Evolutionary conservation across 2,329 filamentous ascomycete species (phyloP).

Genomic region (Lasiodiplodia citricola): DNA sequence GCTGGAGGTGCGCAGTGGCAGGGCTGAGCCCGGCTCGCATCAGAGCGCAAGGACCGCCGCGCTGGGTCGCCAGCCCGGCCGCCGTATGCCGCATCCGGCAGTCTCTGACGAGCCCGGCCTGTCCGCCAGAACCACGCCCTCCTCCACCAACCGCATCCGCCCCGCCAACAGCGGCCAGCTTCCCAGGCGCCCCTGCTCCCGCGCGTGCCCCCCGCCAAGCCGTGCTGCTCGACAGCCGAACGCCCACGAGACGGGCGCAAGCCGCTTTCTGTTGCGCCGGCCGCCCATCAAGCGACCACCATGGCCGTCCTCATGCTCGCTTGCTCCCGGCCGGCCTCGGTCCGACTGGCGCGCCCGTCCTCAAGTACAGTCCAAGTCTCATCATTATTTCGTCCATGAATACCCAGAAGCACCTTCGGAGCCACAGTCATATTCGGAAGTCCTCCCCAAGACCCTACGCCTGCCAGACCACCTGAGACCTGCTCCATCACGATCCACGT

Average conservation of each 20-base stretch:
- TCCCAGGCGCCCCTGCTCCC: constrained; percentile 3
- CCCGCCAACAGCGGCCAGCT: background rate
- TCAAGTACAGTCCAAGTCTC: constrained; percentile 14
- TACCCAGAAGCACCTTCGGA: constrained; percentile 4
- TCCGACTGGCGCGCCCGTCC: constrained; percentile 10
- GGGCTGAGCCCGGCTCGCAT: constrained; percentile 3
- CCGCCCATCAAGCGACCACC: background rate
- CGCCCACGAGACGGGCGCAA: background rate
- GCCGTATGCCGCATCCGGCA: constrained; percentile 22
- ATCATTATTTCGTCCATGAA: constrained; percentile 2
- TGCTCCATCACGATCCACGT: background rate
- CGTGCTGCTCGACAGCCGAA: background rate
- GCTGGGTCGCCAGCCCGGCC: constrained; percentile 1
- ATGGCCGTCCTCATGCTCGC: constrained; percentile 8
- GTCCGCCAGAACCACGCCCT: background rate
- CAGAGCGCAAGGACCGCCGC: background rate
- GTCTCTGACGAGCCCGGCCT: constrained; percentile 24
- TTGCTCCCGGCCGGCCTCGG: constrained; percentile 17
- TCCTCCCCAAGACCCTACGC: background rate
- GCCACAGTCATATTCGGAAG: constrained; percentile 5
- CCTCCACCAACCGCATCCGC: background rate
- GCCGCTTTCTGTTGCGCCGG: background rate
- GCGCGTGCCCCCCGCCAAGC: constrained; percentile 6
- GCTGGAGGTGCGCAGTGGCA: background rate
- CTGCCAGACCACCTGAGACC: constrained; percentile 6